phyloP scores from a whole-genome alignment of 2,329 filamentous ascomycete genomes.

The Acrocalymma vagum region DNA sequence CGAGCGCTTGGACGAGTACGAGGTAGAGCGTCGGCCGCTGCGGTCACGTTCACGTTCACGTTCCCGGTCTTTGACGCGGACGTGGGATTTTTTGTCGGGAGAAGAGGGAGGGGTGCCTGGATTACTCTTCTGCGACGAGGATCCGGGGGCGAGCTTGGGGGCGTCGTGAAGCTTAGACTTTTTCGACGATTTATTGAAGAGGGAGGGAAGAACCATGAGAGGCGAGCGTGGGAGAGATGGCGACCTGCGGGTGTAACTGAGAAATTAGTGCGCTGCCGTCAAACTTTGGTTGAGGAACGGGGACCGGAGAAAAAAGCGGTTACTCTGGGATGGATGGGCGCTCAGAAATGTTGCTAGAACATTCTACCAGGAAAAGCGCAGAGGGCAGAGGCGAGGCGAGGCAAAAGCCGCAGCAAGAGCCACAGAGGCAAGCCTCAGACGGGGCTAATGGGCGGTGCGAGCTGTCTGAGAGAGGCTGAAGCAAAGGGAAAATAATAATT shows the following conservation, averaged over 20 bases:
- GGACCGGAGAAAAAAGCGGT: constrained; percentile 32
- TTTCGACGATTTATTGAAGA: constrained; percentile 48
- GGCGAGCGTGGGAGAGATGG: constrained; percentile 30
- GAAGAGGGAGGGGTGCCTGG: constrained; percentile 45
- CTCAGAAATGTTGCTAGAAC: constrained; percentile 40
- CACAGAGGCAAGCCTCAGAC: constrained; percentile 26
- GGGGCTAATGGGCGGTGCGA: constrained; percentile 6
- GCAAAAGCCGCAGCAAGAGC: constrained; percentile 24
- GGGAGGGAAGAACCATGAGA: constrained; percentile 48
- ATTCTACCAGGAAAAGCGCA: constrained; percentile 29
- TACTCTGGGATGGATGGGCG: constrained; percentile 25
- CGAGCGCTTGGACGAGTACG: constrained; percentile 46
- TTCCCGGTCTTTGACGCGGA: constrained; percentile 41
- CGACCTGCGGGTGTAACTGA: constrained; percentile 36
- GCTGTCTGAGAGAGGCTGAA: constrained; percentile 33
- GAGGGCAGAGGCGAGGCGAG: constrained; percentile 10
- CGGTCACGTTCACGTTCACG: constrained; percentile 34
- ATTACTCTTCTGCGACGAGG: constrained; percentile 23
- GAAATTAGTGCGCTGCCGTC: constrained; percentile 36
- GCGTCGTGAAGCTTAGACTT: constrained; percentile 41
- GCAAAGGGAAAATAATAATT: too few species aligned
- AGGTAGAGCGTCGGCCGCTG: constrained; percentile 35
- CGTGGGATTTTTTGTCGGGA: constrained; percentile 47
- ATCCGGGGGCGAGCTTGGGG: constrained; percentile 31
- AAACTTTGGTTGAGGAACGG: constrained; percentile 37